Percentiles rank a stretch among this genome's conserved stretches.
phyloP scores from a whole-genome alignment of 176 grass and related monocot genomes.

The Alloteropsis semialata region DNA sequence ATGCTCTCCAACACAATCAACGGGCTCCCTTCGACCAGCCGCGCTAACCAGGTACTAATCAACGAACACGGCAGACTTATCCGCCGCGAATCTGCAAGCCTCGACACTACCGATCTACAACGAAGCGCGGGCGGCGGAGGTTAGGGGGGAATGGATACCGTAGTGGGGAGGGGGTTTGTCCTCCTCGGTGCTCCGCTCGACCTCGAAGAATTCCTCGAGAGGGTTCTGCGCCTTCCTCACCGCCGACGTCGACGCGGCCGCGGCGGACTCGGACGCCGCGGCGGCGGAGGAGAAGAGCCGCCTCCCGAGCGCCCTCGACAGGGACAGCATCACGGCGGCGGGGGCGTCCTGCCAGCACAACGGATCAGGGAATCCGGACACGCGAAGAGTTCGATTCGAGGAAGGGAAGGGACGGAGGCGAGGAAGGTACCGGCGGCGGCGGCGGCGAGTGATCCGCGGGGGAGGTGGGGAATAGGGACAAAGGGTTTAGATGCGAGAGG shows the following conservation, averaged over 20 bases:
- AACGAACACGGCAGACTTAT: neutral
- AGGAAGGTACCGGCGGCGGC: neutral
- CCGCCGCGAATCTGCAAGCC: neutral
- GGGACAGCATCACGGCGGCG: conserved; percentile 48
- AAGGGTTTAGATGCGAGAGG: conserved; percentile 30
- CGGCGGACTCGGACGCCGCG: conserved; percentile 39
- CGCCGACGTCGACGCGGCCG: conserved; percentile 31
- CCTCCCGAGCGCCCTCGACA: conserved; percentile 61
- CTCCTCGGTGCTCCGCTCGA: conserved; percentile 69
- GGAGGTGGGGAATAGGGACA: neutral
- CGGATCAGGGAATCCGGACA: neutral
- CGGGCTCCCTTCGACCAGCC: neutral
- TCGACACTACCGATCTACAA: neutral
- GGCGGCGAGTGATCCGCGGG: conserved; percentile 18
- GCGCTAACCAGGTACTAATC: neutral
- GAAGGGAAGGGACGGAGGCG: neutral
- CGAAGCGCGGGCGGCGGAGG: too few relatives aligned
- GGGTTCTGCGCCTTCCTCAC: conserved; percentile 64
- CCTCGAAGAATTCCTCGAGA: conserved; percentile 93
- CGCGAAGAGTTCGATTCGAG: neutral
- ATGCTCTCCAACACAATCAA: neutral
- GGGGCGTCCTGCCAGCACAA: neutral
- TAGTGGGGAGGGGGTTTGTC: conserved; percentile 68
- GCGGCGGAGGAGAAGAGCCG: conserved; percentile 43
- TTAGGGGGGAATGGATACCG: conserved; percentile 28